Percentiles rank a stretch among this genome's conserved stretches.
These are phyloP conservation scores for Epithele typhae DNA, from an alignment of 768 basidiomycete species.

Conservation along the genomic window DNA sequence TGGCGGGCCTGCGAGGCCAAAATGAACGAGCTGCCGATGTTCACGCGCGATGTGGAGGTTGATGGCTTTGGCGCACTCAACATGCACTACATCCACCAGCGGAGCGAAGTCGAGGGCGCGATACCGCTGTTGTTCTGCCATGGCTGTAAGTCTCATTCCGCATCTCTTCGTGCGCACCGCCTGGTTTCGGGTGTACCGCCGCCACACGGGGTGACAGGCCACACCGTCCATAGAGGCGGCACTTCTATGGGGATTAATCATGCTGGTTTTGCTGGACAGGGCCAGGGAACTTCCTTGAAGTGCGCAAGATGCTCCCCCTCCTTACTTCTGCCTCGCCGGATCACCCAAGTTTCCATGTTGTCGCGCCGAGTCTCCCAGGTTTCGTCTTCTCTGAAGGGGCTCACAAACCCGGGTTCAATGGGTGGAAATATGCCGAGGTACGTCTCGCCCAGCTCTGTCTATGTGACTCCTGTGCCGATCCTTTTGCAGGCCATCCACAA, in stretches of 20 bases:
- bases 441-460: background rate
- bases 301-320: conserved; percentile 51
- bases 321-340: conserved; percentile 36
- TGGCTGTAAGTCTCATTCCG: conserved; percentile 40
- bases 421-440: conserved; percentile 54
- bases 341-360: conserved; percentile 60
- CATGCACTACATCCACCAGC: conserved; percentile 52
- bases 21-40: conserved; percentile 56
- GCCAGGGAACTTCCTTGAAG: conserved; percentile 60
- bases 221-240: too few relatives aligned
- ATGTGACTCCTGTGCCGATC: background rate
- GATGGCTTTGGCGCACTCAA: conserved; percentile 43
- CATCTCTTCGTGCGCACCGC: background rate
- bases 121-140: conserved; percentile 48
- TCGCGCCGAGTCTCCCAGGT: conserved; percentile 53
- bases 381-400: conserved; percentile 60
- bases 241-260: background rate
- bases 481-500: conserved; percentile 18
- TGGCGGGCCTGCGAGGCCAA: conserved; percentile 50
- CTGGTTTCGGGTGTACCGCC: background rate
- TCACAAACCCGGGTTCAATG: conserved; percentile 45
- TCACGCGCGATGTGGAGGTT: conserved; percentile 46
- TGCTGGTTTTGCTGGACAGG: conserved; percentile 31
- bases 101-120: conserved; percentile 28
- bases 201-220: too few relatives aligned